Base-by-base conservation (phyloP, 2,329 filamentous ascomycete species). In the Penicillium decumbens region DNA sequence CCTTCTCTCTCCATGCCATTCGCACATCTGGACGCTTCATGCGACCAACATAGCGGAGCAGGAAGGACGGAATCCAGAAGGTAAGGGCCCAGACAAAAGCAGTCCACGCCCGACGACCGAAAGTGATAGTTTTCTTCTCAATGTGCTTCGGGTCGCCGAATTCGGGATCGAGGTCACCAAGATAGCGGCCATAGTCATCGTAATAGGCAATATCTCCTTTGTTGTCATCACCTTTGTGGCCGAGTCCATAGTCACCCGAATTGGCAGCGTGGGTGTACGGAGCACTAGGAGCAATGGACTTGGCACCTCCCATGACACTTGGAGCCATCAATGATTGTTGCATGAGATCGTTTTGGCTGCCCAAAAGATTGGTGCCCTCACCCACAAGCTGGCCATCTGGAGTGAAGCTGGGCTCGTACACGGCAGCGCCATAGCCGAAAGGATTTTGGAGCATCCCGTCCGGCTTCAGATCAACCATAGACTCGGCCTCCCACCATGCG, bases 11-110 rank as follows among this genome's bases (percentile, higher is more conserved):
- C 93, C 93, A 98, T 0, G 93, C 93, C 82, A 96, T 88, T 24
- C 93, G 88, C 7, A 98, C 89, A 72, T 98, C 93, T 1, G 91
- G 93, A 47, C 93, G 85, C 73, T 95, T 95, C 93, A 98, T 98
- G 20, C 92, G 88, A 28, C 93, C 93, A 50, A 97, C 65, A 51
- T 79, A 85, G n/a, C 81, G 80, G 13, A 98, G 82, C 2, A 88
- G 58, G 41, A 89, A 87, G 0, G 92, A 97, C 0, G 93, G 93
- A 58, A 96, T 93, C 87, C 88, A 97, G 67, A 89, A 97, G 0
- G 93, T 98, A 42, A 95, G 58, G 1, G 81, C 80, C 90, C 91
- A 97, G 3, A 93, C 88, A 35, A 93, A 70, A 1, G 72, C 80
- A 23, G 95, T 83, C 93, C 93, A 98, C 1, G 83, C 64, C 35